These are phyloP conservation scores for Cryptococcus deneoformans DNA, from an alignment of 1,284 basidiomycete genomes.

Conservation along the genomic window DNA sequence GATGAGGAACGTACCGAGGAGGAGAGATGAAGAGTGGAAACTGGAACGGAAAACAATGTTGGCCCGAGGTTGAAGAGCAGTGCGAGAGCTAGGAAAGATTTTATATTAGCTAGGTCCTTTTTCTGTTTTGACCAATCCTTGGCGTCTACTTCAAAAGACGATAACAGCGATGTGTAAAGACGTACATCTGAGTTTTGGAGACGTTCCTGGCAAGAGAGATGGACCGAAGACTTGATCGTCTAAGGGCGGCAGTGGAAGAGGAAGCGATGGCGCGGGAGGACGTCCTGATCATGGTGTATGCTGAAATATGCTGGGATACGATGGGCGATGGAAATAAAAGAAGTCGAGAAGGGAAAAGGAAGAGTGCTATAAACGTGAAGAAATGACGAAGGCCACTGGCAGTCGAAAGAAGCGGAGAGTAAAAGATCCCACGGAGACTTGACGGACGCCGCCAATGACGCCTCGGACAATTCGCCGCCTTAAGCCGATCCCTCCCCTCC, in stretches of 20 bases:
- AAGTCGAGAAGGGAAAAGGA: background rate
- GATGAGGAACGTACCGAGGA: constrained; percentile 25
- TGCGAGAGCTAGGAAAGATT: constrained; percentile 4
- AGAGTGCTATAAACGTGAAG: background rate
- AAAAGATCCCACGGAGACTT: no score
- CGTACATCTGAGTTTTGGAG: constrained; percentile 14
- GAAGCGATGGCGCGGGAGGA: constrained; percentile 28
- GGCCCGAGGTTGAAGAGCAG: constrained; percentile 8
- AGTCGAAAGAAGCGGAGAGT: no score
- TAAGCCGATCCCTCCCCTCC: constrained; percentile 2
- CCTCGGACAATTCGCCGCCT: constrained; percentile 5
- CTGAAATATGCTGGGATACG: background rate
- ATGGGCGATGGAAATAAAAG: constrained; percentile 3
- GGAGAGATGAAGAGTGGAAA: constrained; percentile 39
- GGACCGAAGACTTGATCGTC: constrained; percentile 9
- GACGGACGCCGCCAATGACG: background rate
- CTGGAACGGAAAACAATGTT: constrained; percentile 15
- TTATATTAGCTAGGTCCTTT: background rate
- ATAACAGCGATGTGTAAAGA: background rate
- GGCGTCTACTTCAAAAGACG: background rate
- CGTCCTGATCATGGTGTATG: constrained; percentile 36
- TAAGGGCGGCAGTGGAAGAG: constrained; percentile 14
- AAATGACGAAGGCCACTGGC: background rate
- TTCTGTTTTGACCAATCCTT: background rate
- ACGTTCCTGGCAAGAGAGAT: constrained; percentile 14